A percentile compares a stretch with the other conserved stretches of the same genome.
These are phyloP conservation scores for Prunus kanzakura DNA, from an alignment of 306 rosid genomes.

Conservation along the genomic window DNA sequence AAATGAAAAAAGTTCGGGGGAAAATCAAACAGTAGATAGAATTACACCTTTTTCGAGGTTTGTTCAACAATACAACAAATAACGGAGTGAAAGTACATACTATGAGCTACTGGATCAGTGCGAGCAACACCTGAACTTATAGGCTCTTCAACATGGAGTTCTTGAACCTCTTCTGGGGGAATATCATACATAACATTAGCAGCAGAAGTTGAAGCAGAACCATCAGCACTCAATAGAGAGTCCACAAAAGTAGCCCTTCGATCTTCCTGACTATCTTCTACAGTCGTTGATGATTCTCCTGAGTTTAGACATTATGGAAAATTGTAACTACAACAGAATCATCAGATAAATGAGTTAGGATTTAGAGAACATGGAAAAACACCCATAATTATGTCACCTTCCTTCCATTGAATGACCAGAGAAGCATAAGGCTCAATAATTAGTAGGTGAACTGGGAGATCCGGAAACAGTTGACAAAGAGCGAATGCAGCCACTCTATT, in stretches of 20 bases:
- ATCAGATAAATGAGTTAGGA: background rate
- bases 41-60: background rate
- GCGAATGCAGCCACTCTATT: slow-evolving; percentile 93
- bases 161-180: slow-evolving; percentile 32
- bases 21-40: background rate
- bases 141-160: slow-evolving; percentile 28
- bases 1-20: slow-evolving; percentile 11
- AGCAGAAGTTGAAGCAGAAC: slow-evolving; percentile 39
- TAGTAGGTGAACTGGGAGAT: slow-evolving; percentile 74
- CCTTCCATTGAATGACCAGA: slow-evolving; percentile 70
- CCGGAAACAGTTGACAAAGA: slow-evolving; percentile 74
- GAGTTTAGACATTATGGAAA: slow-evolving; percentile 21
- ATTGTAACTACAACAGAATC: slow-evolving; percentile 17
- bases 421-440: slow-evolving; percentile 76
- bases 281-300: slow-evolving; percentile 61
- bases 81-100: slow-evolving; percentile 44
- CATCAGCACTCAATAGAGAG: slow-evolving; percentile 60
- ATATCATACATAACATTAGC: slow-evolving; percentile 31
- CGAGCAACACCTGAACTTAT: slow-evolving; percentile 29
- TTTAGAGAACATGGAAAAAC: background rate
- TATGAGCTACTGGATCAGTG: slow-evolving; percentile 37
- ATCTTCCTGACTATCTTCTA: slow-evolving; percentile 73
- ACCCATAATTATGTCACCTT: slow-evolving; percentile 36
- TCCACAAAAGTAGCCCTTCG: slow-evolving; percentile 80
- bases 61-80: slow-evolving; percentile 8